phyloP scores from a whole-genome alignment of 2,329 filamentous ascomycete genomes.

The Fusarium sp. region DNA sequence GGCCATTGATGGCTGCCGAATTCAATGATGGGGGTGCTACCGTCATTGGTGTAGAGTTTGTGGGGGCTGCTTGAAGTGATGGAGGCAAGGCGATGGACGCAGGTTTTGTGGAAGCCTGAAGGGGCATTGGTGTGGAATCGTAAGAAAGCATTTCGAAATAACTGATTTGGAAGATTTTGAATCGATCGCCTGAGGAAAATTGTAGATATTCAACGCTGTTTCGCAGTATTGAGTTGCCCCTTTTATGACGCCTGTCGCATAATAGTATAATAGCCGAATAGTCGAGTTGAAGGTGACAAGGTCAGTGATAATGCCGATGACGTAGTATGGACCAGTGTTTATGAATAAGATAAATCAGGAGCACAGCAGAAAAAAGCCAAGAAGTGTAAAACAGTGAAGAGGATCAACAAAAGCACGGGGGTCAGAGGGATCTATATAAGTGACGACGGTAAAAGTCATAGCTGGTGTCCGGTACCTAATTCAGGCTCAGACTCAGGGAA shows the following conservation, averaged over 20 bases:
- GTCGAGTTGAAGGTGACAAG: constrained; percentile 24
- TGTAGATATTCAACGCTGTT: constrained; percentile 3
- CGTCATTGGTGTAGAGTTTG: constrained; percentile 40
- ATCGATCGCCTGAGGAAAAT: constrained; percentile 17
- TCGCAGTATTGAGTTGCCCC: constrained; percentile 18
- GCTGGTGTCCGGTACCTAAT: constrained; percentile 28
- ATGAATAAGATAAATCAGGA: constrained; percentile 19
- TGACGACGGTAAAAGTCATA: constrained; percentile 45
- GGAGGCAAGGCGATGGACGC: constrained; percentile 46
- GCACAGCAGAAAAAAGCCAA: constrained; percentile 26
- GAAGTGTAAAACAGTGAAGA: constrained; percentile 22
- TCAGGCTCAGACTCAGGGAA: constrained; percentile 47
- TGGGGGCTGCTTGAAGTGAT: constrained; percentile 40
- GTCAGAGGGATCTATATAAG: constrained; percentile 49
- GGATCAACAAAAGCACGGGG: constrained; percentile 26
- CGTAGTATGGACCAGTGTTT: constrained; percentile 29
- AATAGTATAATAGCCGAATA: constrained; percentile 16
- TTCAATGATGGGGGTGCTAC: constrained; percentile 46
- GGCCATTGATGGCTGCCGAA: constrained; percentile 51
- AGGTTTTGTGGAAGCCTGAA: constrained; percentile 58
- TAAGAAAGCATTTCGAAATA: constrained; percentile 64
- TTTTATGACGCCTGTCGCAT: constrained; percentile 33
- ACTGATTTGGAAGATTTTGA: constrained; percentile 8
- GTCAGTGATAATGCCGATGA: constrained; percentile 29
- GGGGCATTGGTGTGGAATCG: constrained; percentile 61